Conservation (phyloP, 2,329 filamentous ascomycete genomes). For the Claviceps fusiformis region DNA sequence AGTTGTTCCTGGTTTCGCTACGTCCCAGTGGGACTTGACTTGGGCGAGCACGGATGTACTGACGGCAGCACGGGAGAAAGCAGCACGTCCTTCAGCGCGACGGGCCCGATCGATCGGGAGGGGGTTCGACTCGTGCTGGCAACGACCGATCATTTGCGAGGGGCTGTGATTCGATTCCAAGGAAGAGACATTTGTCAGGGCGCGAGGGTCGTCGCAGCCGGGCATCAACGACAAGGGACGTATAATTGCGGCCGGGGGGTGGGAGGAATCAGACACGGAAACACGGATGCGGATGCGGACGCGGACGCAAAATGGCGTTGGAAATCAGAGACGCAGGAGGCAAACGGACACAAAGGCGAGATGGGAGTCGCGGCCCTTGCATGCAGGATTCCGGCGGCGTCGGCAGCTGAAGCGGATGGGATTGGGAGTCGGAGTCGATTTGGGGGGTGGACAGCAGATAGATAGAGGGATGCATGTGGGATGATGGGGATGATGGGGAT, state of each 20-base stretch:
- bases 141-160: slow-evolving; percentile 2
- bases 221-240: not conserved
- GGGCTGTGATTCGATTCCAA: not conserved
- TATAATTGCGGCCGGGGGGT: not conserved
- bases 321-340: not conserved
- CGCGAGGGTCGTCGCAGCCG: not conserved
- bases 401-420: not conserved
- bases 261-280: no score
- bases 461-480: not conserved
- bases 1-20: not conserved
- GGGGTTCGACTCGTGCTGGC: not conserved
- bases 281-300: not conserved
- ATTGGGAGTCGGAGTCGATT: not conserved
- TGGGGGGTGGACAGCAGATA: not conserved
- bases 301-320: not conserved
- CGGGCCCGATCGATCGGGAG: not conserved
- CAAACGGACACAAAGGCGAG: not conserved
- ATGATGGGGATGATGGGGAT: not conserved
- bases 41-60: not conserved
- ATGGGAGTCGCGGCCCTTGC: not conserved
- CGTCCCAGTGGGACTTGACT: not conserved
- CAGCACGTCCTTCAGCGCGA: not conserved
- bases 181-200: slow-evolving; percentile 2
- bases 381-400: not conserved
- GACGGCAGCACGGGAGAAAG: not conserved